These are phyloP conservation scores for Leccinum imitatum DNA, from an alignment of 768 basidiomycete species.

Conservation along the genomic window DNA sequence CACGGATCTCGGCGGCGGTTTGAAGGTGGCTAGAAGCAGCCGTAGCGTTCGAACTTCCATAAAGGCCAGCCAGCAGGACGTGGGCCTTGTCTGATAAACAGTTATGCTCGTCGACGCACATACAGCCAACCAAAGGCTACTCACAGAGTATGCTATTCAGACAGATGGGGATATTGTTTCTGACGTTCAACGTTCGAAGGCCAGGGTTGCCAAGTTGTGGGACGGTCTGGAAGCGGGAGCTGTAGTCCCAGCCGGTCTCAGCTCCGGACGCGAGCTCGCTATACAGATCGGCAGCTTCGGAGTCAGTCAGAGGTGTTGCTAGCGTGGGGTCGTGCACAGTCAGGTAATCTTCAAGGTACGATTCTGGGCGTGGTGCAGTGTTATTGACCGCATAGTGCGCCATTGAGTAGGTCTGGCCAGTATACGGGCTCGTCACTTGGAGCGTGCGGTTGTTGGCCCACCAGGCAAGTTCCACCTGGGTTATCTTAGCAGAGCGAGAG, in stretches of 20 bases:
- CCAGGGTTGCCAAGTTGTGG: constrained; percentile 46
- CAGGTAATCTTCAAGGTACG: constrained; percentile 72
- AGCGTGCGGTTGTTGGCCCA: constrained; percentile 76
- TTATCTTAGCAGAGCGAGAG: neutral
- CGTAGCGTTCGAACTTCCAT: constrained; percentile 44
- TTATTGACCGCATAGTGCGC: constrained; percentile 78
- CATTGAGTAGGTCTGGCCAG: constrained; percentile 62
- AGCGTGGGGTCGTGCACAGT: constrained; percentile 69
- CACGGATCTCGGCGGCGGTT: constrained; percentile 56
- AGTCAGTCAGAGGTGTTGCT: constrained; percentile 55
- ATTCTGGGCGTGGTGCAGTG: constrained; percentile 87
- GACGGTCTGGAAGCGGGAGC: constrained; percentile 44
- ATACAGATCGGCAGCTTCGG: constrained; percentile 65
- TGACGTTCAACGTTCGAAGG: constrained; percentile 69
- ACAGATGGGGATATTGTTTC: constrained; percentile 68
- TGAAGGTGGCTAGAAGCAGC: constrained; percentile 50
- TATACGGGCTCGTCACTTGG: constrained; percentile 67
- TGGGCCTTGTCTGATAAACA: constrained; percentile 59
- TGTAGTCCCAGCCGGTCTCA: constrained; percentile 60
- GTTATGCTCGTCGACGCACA: neutral
- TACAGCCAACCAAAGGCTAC: constrained; percentile 26
- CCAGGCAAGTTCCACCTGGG: constrained; percentile 77
- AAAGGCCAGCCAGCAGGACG: constrained; percentile 58
- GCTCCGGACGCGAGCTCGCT: constrained; percentile 87
- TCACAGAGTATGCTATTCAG: constrained; percentile 84